phyloP scores from a whole-genome alignment of 106 monocot genomes.

The Acanthochlamys bracteata region DNA sequence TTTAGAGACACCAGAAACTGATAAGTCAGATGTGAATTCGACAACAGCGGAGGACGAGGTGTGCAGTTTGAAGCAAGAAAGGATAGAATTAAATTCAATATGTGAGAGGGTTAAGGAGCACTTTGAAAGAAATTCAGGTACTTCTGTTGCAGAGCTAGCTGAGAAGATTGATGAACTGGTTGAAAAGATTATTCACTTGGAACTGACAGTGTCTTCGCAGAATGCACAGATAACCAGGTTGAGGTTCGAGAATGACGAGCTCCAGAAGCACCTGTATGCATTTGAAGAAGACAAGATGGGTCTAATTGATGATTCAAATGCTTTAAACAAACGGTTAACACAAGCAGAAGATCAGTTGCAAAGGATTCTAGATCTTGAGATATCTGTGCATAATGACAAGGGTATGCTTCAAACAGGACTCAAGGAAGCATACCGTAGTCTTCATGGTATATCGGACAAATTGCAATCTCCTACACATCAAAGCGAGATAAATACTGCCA shows the following conservation, averaged over 20 bases:
- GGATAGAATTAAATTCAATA: conserved; percentile 11
- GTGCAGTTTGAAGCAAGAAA: conserved; percentile 9
- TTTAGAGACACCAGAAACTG: not conserved
- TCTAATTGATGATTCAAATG: not conserved
- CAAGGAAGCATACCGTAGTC: conserved; percentile 9
- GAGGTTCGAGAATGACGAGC: conserved; percentile 6
- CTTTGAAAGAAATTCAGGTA: conserved; percentile 13
- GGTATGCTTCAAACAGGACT: conserved; percentile 8
- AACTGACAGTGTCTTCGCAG: conserved; percentile 27
- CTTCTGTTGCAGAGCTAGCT: conserved; percentile 20
- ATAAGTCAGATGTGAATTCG: not conserved
- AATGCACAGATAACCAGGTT: conserved; percentile 15
- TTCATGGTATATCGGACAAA: conserved; percentile 8
- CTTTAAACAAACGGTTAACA: conserved; percentile 4
- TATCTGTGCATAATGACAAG: conserved; percentile 12
- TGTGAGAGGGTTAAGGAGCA: conserved; percentile 25
- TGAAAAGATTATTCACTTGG: conserved; percentile 18
- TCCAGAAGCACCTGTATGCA: conserved; percentile 13
- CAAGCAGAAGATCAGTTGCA: conserved; percentile 20
- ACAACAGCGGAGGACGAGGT: conserved; percentile 4
- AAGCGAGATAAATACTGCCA: not conserved
- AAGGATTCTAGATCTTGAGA: conserved; percentile 14
- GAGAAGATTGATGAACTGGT: conserved; percentile 37
- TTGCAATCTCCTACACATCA: conserved; percentile 8
- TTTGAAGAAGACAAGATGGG: conserved; percentile 23